Percentiles rank a stretch among this genome's conserved stretches.
These are phyloP conservation scores for Oryza rufipogon DNA, from an alignment of 176 grass and related monocot species.

Conservation along the genomic window DNA sequence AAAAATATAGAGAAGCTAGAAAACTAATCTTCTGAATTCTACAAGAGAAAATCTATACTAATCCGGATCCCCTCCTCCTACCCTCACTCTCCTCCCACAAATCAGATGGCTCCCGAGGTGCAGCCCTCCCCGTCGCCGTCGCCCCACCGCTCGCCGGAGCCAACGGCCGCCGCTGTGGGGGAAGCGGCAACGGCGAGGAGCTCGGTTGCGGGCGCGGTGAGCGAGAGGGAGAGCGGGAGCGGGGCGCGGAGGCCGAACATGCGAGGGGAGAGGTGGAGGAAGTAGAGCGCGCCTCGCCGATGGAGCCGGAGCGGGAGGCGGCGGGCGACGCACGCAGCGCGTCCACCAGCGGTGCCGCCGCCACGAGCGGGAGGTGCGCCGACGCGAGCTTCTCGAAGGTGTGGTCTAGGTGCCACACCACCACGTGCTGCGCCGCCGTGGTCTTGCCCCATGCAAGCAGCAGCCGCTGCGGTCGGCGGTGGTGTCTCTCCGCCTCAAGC, in stretches of 20 bases:
- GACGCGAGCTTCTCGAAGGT: conserved; percentile 76
- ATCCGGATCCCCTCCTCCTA: no score
- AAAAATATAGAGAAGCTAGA: no score
- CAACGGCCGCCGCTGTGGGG: neutral
- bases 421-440: conserved; percentile 65
- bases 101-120: no score
- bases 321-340: conserved; percentile 58
- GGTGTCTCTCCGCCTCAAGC: neutral
- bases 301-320: conserved; percentile 61
- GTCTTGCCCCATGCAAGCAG: conserved; percentile 53
- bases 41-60: no score
- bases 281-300: conserved; percentile 59
- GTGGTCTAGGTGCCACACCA: conserved; percentile 58
- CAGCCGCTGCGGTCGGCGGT: neutral
- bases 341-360: conserved; percentile 61
- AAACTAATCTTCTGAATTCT: no score
- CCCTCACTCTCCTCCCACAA: no score
- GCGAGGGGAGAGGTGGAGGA: conserved; percentile 69
- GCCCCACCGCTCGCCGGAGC: no score
- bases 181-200: conserved; percentile 49
- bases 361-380: conserved; percentile 63
- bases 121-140: no score
- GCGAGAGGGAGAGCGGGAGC: conserved; percentile 56
- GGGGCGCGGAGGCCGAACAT: conserved; percentile 56
- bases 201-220: conserved; percentile 49